phyloP scores from a whole-genome alignment of 164 flowering plant species.

The Tinospora cordifolia region DNA sequence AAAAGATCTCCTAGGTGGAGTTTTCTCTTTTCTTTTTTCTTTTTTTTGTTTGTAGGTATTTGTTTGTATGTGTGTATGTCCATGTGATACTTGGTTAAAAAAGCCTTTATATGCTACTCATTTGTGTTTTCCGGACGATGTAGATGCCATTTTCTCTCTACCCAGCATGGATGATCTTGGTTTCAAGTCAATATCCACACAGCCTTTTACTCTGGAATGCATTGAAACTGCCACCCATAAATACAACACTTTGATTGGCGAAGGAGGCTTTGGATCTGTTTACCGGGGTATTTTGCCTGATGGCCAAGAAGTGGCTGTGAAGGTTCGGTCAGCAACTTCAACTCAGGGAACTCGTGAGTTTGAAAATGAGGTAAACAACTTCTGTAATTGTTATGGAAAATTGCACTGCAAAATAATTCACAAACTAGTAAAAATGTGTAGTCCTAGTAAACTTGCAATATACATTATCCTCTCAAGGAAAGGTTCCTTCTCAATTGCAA shows the following conservation, averaged over 20 bases:
- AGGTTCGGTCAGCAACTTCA: conserved; percentile 68
- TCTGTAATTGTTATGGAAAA: background rate
- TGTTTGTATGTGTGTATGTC: background rate
- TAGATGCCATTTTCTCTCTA: conserved; percentile 51
- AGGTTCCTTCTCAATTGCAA: too few species aligned
- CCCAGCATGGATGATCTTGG: conserved; percentile 41
- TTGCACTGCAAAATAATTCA: too few species aligned
- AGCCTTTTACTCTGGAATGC: conserved; percentile 36
- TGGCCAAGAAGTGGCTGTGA: too few species aligned
- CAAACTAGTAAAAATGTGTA: too few species aligned
- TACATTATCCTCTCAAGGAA: too few species aligned
- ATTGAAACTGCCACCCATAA: conserved; percentile 48
- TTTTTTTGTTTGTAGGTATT: background rate
- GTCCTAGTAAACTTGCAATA: too few species aligned
- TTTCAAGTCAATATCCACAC: conserved; percentile 37
- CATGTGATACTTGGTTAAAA: background rate
- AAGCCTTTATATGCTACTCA: background rate
- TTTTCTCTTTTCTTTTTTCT: too few species aligned
- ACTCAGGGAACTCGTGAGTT: conserved; percentile 84
- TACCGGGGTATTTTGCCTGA: too few species aligned
- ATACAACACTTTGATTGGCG: conserved; percentile 65
- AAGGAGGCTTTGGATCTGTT: conserved; percentile 82
- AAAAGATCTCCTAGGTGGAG: background rate
- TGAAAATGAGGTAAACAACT: conserved; percentile 56
- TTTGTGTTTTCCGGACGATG: conserved; percentile 14